These are phyloP conservation scores for Beauveria medogensis DNA, from an alignment of 2,329 filamentous ascomycete genomes.

Conservation along the genomic window DNA sequence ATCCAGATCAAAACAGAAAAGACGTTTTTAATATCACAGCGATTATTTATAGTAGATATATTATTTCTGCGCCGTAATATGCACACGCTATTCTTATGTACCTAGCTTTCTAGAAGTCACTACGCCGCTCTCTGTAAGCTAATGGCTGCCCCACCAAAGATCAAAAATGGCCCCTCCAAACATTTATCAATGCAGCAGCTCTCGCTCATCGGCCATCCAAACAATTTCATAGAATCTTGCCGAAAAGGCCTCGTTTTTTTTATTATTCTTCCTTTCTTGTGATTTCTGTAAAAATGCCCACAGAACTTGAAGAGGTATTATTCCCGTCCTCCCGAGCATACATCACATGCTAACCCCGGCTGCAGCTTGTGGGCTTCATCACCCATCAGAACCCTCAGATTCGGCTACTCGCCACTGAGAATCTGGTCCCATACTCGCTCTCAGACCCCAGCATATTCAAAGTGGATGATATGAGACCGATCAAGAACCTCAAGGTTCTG, in stretches of 20 bases:
- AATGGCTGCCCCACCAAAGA: conserved; percentile 5
- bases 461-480: conserved; percentile 62
- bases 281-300: conserved; percentile 50
- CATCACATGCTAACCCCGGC: conserved; percentile 3
- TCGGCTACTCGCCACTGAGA: conserved; percentile 75
- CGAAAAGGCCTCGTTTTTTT: not conserved
- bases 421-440: conserved; percentile 75
- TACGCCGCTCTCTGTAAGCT: not conserved
- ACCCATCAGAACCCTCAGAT: conserved; percentile 88
- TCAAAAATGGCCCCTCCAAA: conserved; percentile 12
- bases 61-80: not conserved
- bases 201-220: not conserved
- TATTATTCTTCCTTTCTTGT: conserved; percentile 2
- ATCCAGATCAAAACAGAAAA: too few relatives aligned
- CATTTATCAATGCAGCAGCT: not conserved
- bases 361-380: conserved; percentile 83
- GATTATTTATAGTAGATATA: too few relatives aligned
- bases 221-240: conserved; percentile 9
- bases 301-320: conserved; percentile 66
- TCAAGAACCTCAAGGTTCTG: conserved; percentile 81
- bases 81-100: not conserved
- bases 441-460: conserved; percentile 78
- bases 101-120: conserved; percentile 9
- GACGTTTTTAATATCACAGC: too few relatives aligned
- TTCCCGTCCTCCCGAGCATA: not conserved